Evolutionary conservation across 1,139 yeast species (phyloP), one percentile per base, ranked within the genome.

Genomic region (Blastobotrys petasosporus): DNA sequence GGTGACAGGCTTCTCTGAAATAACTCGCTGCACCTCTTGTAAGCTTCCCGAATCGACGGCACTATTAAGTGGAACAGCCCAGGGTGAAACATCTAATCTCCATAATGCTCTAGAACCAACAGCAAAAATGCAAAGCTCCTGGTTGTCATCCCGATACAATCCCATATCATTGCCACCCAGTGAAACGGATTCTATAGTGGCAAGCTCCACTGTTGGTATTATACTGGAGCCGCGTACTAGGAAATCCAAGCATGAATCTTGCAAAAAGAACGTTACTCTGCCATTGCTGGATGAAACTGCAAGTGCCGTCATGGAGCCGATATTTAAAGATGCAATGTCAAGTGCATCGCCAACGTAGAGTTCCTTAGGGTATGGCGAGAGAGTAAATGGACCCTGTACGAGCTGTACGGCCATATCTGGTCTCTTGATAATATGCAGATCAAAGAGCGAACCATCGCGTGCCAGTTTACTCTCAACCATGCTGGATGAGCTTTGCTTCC

Each of bases 301-400:
- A 23, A 61, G 37, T 30, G 50, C 58, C 37, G 50, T 64, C 61
- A 34, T 50, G 33, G 47, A 42, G 1, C 63, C 66, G 6, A 68
- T 54, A n/a, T 62, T 64, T 10, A 64, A 30, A 10, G 58, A 47
- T 3, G 51, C 43, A 12, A 73, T 54, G 43, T 70, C 72, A 13
- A 59, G 52, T 1, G 75, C 73, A 3, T 66, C 66, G n/a, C 65
- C 67, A 2, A 62, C 65, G 56, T 79, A 77, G 10, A 78, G 57
- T 16, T 57, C 60, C 4, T 68, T 69, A 1, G 82, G 82, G 51
- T 69, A 80, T 2, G 83, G 82, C 20, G 65, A 58, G 8, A 77
- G 64, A 0, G 67, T 53, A 45, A 76, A 66, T 0, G 85, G 82
- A 1, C 85, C 85, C 54, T 75, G 80, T 2, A 71, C 51, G 12